A percentile compares a stretch with the other conserved stretches of the same genome.
phyloP scores from a whole-genome alignment of 495 filamentous ascomycete species.

The Astrothelium macrocarpum region DNA sequence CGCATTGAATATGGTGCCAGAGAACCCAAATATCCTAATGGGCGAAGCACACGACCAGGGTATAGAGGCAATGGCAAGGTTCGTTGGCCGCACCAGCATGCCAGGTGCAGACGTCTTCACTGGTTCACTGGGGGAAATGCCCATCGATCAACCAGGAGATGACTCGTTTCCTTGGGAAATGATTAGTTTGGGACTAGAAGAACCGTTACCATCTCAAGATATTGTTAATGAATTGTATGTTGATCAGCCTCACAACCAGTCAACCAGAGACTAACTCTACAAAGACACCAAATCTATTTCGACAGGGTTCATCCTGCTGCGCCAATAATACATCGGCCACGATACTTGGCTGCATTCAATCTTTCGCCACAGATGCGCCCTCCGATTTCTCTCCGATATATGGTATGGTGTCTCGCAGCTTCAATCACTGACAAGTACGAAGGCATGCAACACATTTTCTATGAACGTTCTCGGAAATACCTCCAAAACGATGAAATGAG shows the following conservation, averaged over 20 bases:
- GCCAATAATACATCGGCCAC: conserved; percentile 80
- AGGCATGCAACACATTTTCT: conserved; percentile 71
- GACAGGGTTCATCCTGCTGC: conserved; percentile 76
- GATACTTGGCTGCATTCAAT: conserved; percentile 76
- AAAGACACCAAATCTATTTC: conserved; percentile 77
- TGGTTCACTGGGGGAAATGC: background rate
- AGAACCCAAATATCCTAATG: background rate
- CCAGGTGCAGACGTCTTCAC: background rate
- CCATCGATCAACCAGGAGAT: conserved; percentile 13
- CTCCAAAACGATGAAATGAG: conserved; percentile 84
- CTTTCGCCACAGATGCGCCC: conserved; percentile 77
- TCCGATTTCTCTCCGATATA: conserved; percentile 81
- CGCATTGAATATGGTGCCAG: conserved; percentile 5
- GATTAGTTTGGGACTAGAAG: conserved; percentile 86
- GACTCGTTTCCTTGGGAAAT: conserved; percentile 62
- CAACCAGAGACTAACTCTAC: background rate
- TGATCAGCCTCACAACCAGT: background rate
- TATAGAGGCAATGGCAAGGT: background rate
- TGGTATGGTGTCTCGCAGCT: conserved; percentile 85
- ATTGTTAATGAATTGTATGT: conserved; percentile 83
- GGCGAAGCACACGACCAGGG: background rate
- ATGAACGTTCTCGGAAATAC: conserved; percentile 80
- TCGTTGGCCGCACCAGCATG: background rate
- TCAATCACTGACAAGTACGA: conserved; percentile 71
- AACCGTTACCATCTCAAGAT: conserved; percentile 79